A percentile compares a stretch with the other conserved stretches of the same genome.
These are phyloP conservation scores for Trichopus zeylanicus DNA, from an alignment of 116 monocot species.

Conservation along the genomic window DNA sequence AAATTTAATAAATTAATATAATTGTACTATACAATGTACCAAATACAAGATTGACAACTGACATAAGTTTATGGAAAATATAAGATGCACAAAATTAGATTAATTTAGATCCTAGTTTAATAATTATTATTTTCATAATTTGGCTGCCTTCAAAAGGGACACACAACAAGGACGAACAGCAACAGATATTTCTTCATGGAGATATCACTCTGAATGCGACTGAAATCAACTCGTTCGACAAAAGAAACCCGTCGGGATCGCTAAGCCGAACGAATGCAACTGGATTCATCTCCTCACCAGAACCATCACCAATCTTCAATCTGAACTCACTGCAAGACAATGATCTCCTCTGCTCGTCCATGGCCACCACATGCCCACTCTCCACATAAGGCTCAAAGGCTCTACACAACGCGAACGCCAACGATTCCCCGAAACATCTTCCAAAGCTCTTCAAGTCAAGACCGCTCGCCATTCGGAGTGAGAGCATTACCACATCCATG, in stretches of 20 bases:
- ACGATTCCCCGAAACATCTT: conserved; percentile 29
- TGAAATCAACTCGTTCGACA: conserved; percentile 92
- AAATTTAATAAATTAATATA: too few relatives aligned
- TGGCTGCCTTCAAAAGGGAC: too few relatives aligned
- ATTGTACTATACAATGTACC: too few relatives aligned
- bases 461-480: conserved; percentile 78
- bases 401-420: conserved; percentile 26
- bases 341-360: conserved; percentile 35
- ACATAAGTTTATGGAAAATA: too few relatives aligned
- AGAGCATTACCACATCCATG: conserved; percentile 92
- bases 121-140: too few relatives aligned
- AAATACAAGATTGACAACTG: too few relatives aligned
- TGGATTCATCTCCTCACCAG: conserved; percentile 1
- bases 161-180: too few relatives aligned
- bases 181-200: conserved; percentile 21
- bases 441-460: conserved; percentile 49
- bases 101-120: too few relatives aligned
- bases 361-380: conserved; percentile 51
- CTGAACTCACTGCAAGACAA: conserved; percentile 15
- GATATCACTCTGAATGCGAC: conserved; percentile 67
- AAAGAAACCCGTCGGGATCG: conserved; percentile 89
- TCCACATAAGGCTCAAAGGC: conserved; percentile 42
- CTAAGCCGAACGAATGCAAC: conserved; percentile 51
- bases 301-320: conserved; percentile 11
- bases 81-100: too few relatives aligned